Evolutionary conservation across 2,329 filamentous ascomycete genomes (phyloP).

Genomic region (Fusarium algeriense): DNA sequence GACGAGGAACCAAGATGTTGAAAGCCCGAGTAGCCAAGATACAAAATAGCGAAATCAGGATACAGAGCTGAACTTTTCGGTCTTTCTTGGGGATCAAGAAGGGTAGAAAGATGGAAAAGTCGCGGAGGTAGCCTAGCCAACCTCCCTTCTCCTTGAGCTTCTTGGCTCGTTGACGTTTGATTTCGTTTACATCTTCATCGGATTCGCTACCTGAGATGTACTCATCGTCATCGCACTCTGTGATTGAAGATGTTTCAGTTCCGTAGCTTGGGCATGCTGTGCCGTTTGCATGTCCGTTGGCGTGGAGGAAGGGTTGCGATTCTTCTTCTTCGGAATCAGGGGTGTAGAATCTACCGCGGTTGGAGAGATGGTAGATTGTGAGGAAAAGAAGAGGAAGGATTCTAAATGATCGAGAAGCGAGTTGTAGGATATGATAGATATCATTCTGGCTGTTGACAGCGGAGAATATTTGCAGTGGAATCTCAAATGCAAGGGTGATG

Average conservation of each 20-base stretch:
- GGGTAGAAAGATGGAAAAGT: conserved; percentile 50
- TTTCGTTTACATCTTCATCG: conserved; percentile 40
- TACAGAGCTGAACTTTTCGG: conserved; percentile 47
- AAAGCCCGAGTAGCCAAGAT: conserved; percentile 44
- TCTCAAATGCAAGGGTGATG: conserved; percentile 23
- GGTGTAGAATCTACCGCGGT: not conserved
- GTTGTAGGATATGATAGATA: not conserved
- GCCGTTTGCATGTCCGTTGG: not conserved
- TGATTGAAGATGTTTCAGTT: not conserved
- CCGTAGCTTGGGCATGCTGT: conserved; percentile 23
- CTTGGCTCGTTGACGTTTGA: conserved; percentile 47
- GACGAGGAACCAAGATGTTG: conserved; percentile 50
- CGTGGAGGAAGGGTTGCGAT: conserved; percentile 22
- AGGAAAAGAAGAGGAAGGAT: conserved; percentile 21
- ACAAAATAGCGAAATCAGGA: conserved; percentile 43
- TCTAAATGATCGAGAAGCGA: conserved; percentile 15
- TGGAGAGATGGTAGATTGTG: not conserved
- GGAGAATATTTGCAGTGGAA: conserved; percentile 10
- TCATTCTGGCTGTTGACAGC: not conserved
- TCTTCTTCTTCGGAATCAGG: conserved; percentile 10
- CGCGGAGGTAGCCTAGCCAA: conserved; percentile 50
- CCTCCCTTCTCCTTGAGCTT: conserved; percentile 48
- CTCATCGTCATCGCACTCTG: not conserved
- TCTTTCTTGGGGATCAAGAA: conserved; percentile 50
- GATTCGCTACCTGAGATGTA: conserved; percentile 32